These are phyloP conservation scores for Penicillium odoratum DNA, from an alignment of 495 filamentous ascomycete genomes.

Conservation along the genomic window DNA sequence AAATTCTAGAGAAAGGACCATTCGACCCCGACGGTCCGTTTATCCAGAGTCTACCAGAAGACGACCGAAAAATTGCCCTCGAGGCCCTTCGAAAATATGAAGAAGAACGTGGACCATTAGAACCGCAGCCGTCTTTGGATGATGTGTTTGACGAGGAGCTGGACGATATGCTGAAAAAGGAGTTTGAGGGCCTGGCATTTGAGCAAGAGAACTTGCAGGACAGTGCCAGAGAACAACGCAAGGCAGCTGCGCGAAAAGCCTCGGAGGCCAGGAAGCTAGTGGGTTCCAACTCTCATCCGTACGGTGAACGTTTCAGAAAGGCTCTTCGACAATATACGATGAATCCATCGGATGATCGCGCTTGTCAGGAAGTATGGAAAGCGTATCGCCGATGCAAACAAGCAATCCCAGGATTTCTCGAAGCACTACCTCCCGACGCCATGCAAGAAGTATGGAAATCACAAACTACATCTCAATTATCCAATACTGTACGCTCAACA, in stretches of 20 bases:
- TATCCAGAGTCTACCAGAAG: constrained; percentile 40
- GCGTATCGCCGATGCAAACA: constrained; percentile 48
- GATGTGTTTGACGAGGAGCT: constrained; percentile 48
- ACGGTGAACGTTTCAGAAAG: constrained; percentile 36
- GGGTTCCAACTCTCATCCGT: constrained; percentile 30
- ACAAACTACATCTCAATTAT: constrained; percentile 49
- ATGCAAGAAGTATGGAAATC: constrained; percentile 45
- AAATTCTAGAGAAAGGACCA: constrained; percentile 43
- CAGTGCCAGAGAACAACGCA: constrained; percentile 21
- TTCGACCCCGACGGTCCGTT: constrained; percentile 45
- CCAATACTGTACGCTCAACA: constrained; percentile 43
- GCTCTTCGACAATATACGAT: constrained; percentile 25
- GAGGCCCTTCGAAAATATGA: constrained; percentile 47
- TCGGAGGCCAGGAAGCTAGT: constrained; percentile 23
- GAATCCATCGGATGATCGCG: constrained; percentile 27
- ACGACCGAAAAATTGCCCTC: constrained; percentile 41
- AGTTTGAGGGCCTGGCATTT: constrained; percentile 40
- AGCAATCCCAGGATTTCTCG: constrained; percentile 36
- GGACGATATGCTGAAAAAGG: constrained; percentile 43
- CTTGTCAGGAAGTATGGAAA: constrained; percentile 42
- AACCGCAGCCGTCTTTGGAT: constrained; percentile 29
- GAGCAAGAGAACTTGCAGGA: constrained; percentile 43
- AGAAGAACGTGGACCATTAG: constrained; percentile 27
- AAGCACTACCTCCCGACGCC: constrained; percentile 35
- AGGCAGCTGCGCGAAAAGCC: constrained; percentile 19